These are phyloP conservation scores for Leishmania aethiopica DNA, from an alignment of 208 protist genomes.

Conservation along the genomic window DNA sequence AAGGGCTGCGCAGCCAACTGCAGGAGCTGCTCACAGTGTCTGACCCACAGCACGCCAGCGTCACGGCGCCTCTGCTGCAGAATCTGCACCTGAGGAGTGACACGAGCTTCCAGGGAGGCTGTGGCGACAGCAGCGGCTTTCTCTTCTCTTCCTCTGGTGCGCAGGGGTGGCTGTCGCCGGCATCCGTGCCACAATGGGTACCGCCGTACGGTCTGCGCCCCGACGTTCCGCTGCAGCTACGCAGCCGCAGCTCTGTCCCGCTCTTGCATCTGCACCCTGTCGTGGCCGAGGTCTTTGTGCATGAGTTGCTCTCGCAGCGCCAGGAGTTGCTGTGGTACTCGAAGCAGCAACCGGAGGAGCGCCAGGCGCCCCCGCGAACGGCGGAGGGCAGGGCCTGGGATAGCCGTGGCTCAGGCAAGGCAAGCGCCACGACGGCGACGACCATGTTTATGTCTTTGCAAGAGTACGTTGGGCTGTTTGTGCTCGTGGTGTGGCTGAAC, in stretches of 20 bases:
- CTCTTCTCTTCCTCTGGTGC: background rate
- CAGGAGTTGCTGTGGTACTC: conserved; percentile 34
- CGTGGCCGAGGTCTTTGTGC: conserved; percentile 69
- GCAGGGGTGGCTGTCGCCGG: conserved; percentile 6
- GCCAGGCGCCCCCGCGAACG: background rate
- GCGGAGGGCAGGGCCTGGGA: background rate
- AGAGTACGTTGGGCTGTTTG: conserved; percentile 55
- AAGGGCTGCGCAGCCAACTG: conserved; percentile 36
- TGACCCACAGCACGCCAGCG: conserved; percentile 24
- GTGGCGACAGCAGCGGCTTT: background rate
- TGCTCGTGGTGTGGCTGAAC: conserved; percentile 62
- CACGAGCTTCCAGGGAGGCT: background rate
- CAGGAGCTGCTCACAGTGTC: conserved; percentile 37
- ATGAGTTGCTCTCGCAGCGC: conserved; percentile 64
- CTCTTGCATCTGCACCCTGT: conserved; percentile 57
- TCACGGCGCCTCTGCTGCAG: conserved; percentile 37
- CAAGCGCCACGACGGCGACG: background rate
- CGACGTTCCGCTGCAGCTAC: conserved; percentile 58
- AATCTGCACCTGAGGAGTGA: conserved; percentile 21
- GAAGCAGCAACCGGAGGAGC: conserved; percentile 19
- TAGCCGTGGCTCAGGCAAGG: background rate
- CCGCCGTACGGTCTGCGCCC: conserved; percentile 38
- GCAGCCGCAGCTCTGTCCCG: conserved; percentile 29
- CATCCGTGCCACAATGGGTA: conserved; percentile 35
- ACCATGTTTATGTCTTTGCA: conserved; percentile 28